phyloP scores from a whole-genome alignment of 306 rosid species.

The Cicer pinnatifidum region DNA sequence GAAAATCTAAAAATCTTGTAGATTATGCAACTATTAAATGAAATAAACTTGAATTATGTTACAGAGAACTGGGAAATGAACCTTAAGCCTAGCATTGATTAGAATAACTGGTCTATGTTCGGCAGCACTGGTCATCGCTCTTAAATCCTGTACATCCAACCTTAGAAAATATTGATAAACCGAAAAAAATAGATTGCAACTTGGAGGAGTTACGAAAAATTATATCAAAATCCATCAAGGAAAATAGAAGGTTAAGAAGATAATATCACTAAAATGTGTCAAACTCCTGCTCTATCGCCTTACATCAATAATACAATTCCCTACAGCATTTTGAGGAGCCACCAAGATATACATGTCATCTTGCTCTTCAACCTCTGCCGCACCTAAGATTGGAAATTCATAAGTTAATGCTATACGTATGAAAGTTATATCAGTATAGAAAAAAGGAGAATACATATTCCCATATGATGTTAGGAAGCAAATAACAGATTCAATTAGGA shows the following conservation, averaged over 20 bases:
- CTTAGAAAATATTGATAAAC: conserved; percentile 35
- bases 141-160: conserved; percentile 71
- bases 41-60: conserved; percentile 33
- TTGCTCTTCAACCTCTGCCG: conserved; percentile 80
- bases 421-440: conserved; percentile 12
- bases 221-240: not conserved
- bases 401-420: conserved; percentile 21
- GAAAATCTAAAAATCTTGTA: conserved; percentile 11
- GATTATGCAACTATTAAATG: conserved; percentile 32
- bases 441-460: not conserved
- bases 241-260: conserved; percentile 5
- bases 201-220: conserved; percentile 5
- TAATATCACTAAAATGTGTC: conserved; percentile 33
- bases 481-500: conserved; percentile 13
- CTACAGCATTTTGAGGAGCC: conserved; percentile 98
- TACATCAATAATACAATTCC: conserved; percentile 95
- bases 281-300: conserved; percentile 45
- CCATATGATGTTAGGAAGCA: conserved; percentile 23
- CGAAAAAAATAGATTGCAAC: conserved; percentile 21
- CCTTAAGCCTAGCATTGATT: conserved; percentile 88
- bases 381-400: conserved; percentile 66
- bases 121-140: conserved; percentile 91
- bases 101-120: conserved; percentile 84
- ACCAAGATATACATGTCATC: conserved; percentile 91
- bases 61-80: conserved; percentile 49